Evolutionary conservation across 2,329 filamentous ascomycete species (phyloP).

Genomic region (Trichoderma sp.): DNA sequence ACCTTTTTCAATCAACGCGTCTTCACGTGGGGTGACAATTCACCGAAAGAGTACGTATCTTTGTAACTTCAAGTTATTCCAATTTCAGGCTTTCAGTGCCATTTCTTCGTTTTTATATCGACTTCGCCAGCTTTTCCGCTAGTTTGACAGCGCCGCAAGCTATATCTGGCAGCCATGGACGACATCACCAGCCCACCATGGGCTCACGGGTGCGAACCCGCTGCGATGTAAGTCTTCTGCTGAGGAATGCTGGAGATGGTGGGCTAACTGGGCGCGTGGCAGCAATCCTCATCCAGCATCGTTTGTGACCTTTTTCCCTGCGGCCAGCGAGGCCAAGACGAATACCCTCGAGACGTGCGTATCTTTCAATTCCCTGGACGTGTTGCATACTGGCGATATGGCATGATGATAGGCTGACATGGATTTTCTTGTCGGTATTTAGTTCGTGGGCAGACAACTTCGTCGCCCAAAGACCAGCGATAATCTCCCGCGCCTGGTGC

Average conservation of each 20-base stretch:
- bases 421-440: neutral
- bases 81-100: neutral
- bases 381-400: too few relatives aligned
- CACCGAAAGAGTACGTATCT: neutral
- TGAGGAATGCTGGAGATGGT: neutral
- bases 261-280: conserved; percentile 24
- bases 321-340: conserved; percentile 9
- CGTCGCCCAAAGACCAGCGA: conserved; percentile 27
- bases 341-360: neutral
- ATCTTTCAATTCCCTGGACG: neutral
- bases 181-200: conserved; percentile 26
- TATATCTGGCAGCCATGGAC: conserved; percentile 27
- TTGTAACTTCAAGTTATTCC: neutral
- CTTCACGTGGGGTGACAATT: conserved; percentile 8
- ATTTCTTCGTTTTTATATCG: neutral
- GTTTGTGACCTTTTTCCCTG: conserved; percentile 35
- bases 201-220: conserved; percentile 27
- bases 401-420: neutral
- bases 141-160: neutral
- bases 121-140: neutral
- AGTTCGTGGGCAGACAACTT: conserved; percentile 33
- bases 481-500: conserved; percentile 36
- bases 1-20: conserved; percentile 4
- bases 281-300: conserved; percentile 32
- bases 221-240: conserved; percentile 24